Conservation (phyloP, 2,329 filamentous ascomycete genomes). For the Colletotrichum sansevieriae region DNA sequence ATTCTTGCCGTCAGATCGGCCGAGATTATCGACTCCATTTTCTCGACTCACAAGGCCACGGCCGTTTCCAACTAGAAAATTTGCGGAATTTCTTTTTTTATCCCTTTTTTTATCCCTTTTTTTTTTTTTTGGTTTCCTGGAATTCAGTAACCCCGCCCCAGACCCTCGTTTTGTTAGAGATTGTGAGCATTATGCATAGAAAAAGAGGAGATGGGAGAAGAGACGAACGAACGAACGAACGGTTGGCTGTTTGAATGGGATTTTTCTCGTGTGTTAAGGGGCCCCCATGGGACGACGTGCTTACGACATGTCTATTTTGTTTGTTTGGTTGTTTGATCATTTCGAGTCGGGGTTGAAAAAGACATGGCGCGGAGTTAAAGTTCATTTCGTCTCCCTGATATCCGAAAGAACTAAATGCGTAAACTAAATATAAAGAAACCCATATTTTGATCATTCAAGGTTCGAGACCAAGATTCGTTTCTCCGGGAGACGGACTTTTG, state of each 20-base stretch:
- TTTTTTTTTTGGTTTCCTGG: neutral
- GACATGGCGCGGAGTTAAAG: constrained; percentile 39
- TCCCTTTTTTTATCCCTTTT: no score
- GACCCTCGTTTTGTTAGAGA: constrained; percentile 22
- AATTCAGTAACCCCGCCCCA: neutral
- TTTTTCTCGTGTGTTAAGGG: neutral
- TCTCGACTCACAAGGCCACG: constrained; percentile 51
- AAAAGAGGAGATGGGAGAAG: neutral
- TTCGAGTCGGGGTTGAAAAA: constrained; percentile 29
- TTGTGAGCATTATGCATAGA: constrained; percentile 12
- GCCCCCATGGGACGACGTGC: constrained; percentile 14
- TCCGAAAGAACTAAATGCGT: neutral
- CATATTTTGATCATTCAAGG: neutral
- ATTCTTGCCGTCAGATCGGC: constrained; percentile 81
- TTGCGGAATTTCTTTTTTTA: neutral
- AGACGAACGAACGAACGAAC: neutral
- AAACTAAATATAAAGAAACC: neutral
- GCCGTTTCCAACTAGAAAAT: constrained; percentile 36
- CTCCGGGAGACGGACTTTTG: neutral
- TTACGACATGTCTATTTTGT: constrained; percentile 23
- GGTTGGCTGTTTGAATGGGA: constrained; percentile 15
- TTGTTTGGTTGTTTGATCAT: constrained; percentile 8
- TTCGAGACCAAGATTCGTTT: neutral
- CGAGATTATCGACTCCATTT: constrained; percentile 83
- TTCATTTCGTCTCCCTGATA: constrained; percentile 14